These are phyloP conservation scores for Sclerotinia minor DNA, from an alignment of 2,329 filamentous ascomycete species.

Conservation along the genomic window DNA sequence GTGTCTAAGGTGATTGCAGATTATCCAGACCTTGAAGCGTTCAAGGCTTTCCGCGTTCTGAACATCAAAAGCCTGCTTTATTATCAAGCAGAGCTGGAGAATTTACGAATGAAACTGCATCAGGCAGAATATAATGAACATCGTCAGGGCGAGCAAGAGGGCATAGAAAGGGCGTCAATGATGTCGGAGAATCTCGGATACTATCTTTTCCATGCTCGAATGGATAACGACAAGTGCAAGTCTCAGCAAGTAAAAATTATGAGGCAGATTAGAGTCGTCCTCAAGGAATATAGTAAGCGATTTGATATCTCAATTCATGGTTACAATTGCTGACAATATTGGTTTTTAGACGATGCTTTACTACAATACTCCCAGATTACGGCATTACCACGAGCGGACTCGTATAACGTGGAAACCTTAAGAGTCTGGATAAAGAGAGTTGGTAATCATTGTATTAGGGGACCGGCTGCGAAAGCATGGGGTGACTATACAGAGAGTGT, in stretches of 20 bases:
- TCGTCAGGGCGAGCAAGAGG: slow-evolving; percentile 1
- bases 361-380: slow-evolving; percentile 27
- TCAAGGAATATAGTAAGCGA: slow-evolving; percentile 31
- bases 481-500: slow-evolving; percentile 7
- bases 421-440: background rate
- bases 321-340: background rate
- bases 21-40: slow-evolving; percentile 27
- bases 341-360: slow-evolving; percentile 27
- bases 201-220: slow-evolving; percentile 2
- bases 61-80: slow-evolving; percentile 32
- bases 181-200: slow-evolving; percentile 5
- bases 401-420: slow-evolving; percentile 26
- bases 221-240: slow-evolving; percentile 1
- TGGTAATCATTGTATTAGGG: slow-evolving; percentile 6
- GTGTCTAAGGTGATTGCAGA: slow-evolving; percentile 23
- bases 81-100: slow-evolving; percentile 29
- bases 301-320: background rate
- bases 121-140: slow-evolving; percentile 27
- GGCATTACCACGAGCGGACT: slow-evolving; percentile 27
- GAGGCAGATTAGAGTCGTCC: slow-evolving; percentile 25
- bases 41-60: slow-evolving; percentile 28
- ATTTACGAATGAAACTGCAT: slow-evolving; percentile 24
- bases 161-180: background rate
- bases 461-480: slow-evolving; percentile 22
- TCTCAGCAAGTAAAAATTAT: slow-evolving; percentile 26